Base-by-base conservation (phyloP, 2,329 filamentous ascomycete genomes). In the Exophiala mesophila region DNA sequence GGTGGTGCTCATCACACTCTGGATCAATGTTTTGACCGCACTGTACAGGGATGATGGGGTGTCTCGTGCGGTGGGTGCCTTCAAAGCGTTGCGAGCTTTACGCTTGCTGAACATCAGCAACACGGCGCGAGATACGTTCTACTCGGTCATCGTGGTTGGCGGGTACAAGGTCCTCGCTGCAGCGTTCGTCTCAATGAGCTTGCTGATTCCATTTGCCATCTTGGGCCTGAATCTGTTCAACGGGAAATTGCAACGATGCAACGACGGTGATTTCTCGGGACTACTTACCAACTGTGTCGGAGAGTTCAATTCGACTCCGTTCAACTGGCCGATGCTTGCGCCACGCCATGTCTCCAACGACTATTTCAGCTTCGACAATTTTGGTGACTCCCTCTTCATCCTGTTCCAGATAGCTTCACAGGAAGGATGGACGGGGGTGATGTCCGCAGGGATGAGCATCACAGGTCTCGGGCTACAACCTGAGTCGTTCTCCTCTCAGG, bases 371-470 rank as follows among this genome's bases (percentile, higher is more conserved):
- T 98, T 98, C 59, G 92, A 98, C 63, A 85, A 94, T 59, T 98
- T 98, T 57, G 86, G 84, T n/a, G 78, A 86, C 40, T 85, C 90
- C 0, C 73, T 98, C 23, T 97, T 97, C 69, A 94, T 94, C 49
- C 84, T 98, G 46, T 98, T 96, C 69, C 89, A 97, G 63, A 96
- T 98, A 65, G 90, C 97, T 30, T 97, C 90, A 39, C 92, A 98
- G 64, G 94, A 98, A 72, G 92, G 92, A 23, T 98, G 94, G 92
- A 82, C 82, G 8, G 88, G 95, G 61, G 88, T 95, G n/a, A 86
- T 92, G 60, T 89, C 85, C 69, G 77, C 78, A 23, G 83, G 82
- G 1, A 85, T 94, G 68, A 78, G 80, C 21, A 92, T 97, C 52
- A 89, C 82, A 2, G 88, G 85, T 2, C 69, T 72, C 21, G 85